Base-by-base conservation (phyloP, 1,284 basidiomycete genomes). In the Trichosporon faecale region DNA sequence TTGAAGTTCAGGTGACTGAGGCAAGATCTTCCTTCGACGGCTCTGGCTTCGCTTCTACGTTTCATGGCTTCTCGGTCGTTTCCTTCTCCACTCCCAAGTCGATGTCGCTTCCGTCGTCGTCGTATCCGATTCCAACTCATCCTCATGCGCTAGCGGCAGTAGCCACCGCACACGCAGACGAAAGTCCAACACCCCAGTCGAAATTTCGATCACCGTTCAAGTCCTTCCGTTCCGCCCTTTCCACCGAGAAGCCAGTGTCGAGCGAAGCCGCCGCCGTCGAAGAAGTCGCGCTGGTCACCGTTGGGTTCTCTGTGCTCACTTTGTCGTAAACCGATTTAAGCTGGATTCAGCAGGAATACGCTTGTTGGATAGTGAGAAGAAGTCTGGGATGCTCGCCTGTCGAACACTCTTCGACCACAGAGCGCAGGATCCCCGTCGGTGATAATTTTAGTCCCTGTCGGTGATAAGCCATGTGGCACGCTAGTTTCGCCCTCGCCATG, bases 311-410 rank as follows among this genome's bases (percentile, higher is more conserved):
- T 29, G 29, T 61, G 68, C 75, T 73, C 72, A 76, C 75, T 76
- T 75, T 78, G 52, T 64, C 80, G 81, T 80, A 81, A 82, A 81
- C 81, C 81, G 74, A 79, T 78, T 83, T 83, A 82, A 83, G 81
- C 80, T 78, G 72, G 70, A 61, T 72, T 65, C 71, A 78, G 80
- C 82, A 76, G 82, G 82, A 78, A 79, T 79, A 81, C 80, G 80
- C 76, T 77, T 75, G 71, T 66, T 71, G 75, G 75, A 74, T 71
- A 63, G 64, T 25, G 61, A 61, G 57, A 61, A 61, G 57, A 61
- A 61, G 40, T 49, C 29, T 66, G 65, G 46, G 29, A 52, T 66
- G 44, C 27, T 25, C 29, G 16, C 40, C 27, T 31, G 40, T 46
- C 60, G 29, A 40, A 8, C 12, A 31, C 40, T 63, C 37, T 46